Evolutionary conservation across 2,329 filamentous ascomycete species (phyloP).

Genomic region (Neofusicoccum umdonicola): DNA sequence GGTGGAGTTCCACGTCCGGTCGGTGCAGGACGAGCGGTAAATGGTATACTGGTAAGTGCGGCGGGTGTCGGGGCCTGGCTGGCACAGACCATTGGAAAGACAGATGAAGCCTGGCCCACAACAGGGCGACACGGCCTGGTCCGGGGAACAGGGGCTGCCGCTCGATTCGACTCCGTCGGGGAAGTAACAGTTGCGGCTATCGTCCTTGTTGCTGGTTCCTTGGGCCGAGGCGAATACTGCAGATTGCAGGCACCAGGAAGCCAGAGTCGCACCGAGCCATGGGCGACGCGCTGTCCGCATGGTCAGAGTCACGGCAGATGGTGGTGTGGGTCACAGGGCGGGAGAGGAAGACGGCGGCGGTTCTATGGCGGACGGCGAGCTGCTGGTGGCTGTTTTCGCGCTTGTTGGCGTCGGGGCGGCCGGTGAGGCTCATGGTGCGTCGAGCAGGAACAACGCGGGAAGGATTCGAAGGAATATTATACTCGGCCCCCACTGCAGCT

Average conservation of each 20-base stretch:
- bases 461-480: conserved; percentile 8
- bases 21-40: conserved; percentile 26
- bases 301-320: not conserved
- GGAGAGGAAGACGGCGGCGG: not conserved
- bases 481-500: not conserved
- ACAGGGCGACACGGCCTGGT: conserved; percentile 23
- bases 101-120: conserved; percentile 27
- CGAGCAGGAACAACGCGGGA: not conserved
- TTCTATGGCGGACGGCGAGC: not conserved
- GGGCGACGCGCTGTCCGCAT: not conserved
- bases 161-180: conserved; percentile 22
- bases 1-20: conserved; percentile 24
- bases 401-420: not conserved
- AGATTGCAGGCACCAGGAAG: not conserved
- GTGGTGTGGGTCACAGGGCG: no score
- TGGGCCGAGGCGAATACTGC: not conserved
- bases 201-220: conserved; percentile 10
- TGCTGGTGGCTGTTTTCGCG: not conserved
- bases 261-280: not conserved
- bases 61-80: conserved; percentile 21
- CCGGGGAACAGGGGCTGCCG: conserved; percentile 22
- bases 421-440: not conserved
- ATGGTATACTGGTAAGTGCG: conserved; percentile 22
- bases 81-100: conserved; percentile 25
- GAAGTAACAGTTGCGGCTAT: conserved; percentile 23